These are phyloP conservation scores for Sporopachydermia lactativora DNA, from an alignment of 805 yeast genomes.

Conservation along the genomic window DNA sequence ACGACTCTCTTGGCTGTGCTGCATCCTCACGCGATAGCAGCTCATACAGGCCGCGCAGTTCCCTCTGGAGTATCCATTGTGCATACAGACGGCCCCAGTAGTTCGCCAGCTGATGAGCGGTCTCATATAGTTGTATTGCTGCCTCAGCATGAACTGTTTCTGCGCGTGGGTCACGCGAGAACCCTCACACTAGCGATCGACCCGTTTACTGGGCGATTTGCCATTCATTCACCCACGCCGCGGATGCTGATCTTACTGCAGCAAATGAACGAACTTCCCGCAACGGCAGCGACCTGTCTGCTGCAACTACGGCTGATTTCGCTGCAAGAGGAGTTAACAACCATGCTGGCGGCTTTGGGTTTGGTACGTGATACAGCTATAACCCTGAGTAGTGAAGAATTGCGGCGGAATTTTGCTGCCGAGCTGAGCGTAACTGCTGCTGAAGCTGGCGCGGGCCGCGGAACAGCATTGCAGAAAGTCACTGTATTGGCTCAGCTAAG, in stretches of 20 bases:
- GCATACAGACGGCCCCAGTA: conserved; percentile 15
- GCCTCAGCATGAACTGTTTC: conserved; percentile 8
- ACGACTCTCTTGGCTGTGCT: conserved; percentile 16
- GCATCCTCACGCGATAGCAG: conserved; percentile 18
- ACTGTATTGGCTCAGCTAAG: conserved; percentile 7
- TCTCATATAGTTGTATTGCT: conserved; percentile 5
- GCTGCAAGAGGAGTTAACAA: conserved; percentile 34
- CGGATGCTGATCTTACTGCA: conserved; percentile 8
- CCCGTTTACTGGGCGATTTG: conserved; percentile 12
- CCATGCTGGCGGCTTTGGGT: conserved; percentile 47
- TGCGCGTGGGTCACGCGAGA: conserved; percentile 9
- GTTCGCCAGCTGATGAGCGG: conserved; percentile 3
- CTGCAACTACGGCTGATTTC: conserved; percentile 35
- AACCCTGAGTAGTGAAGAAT: conserved; percentile 33
- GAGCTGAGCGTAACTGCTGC: conserved; percentile 12
- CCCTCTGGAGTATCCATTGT: conserved; percentile 9
- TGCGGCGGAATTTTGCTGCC: conserved; percentile 17
- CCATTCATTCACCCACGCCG: conserved; percentile 9
- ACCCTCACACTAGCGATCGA: conserved; percentile 9
- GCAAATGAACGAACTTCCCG: conserved; percentile 11
- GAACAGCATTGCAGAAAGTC: conserved; percentile 13
- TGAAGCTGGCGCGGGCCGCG: conserved; percentile 13
- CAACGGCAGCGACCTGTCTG: conserved; percentile 20
- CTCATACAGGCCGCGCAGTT: conserved; percentile 13
- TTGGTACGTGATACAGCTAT: conserved; percentile 54